Base-by-base conservation (phyloP, 306 rosid genomes). In the Glycine tomentella region DNA sequence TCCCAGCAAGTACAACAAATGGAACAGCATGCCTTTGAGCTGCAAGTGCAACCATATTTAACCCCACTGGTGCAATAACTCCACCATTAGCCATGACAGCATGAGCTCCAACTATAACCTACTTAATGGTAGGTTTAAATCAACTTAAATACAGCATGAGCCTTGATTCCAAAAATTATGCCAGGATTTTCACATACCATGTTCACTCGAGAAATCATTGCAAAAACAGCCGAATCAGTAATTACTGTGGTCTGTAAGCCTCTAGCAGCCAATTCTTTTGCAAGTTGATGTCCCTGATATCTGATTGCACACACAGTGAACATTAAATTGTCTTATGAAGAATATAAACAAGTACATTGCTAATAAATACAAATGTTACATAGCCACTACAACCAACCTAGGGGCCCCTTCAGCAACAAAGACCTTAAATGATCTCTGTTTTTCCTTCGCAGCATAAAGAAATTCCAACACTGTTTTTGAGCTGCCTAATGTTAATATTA, bases 41-140 rank as follows among this genome's bases (percentile, higher is more conserved):
- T 62, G 98, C 98, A 86, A 96, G 99, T 68, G 98, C 98, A 82
- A 92, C 94, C 99, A 96, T 93, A 87, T 93, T 90, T 87, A 92
- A 90, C 76, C 99, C 99, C 52, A 96, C 93, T 9, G 98, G 99
- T 56, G 97, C 99, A 81, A 96, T 82, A 61, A 96, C 93, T 65
- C 98, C 99, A 77, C 99, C 99, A 87, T 96, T 96, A 74, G 97
- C 97, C 99, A 96, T 93, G 84, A 96, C 95, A 83, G 97, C 98
- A 86, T 96, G 99, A 63, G 98, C 99, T 81, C 99, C 98, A 83
- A 96, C 97, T 73, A 96, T 93, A 83, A 96, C 99, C 99, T 96
- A 81, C 74, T 70, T 68, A 73, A 90, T 78, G 58, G 71, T 16
- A 51, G 74, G 73, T 78, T 63, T 14, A 73, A 77, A 78, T 75